These are phyloP conservation scores for Aristolochia fimbriata DNA, from an alignment of 164 flowering plant genomes.

Conservation along the genomic window DNA sequence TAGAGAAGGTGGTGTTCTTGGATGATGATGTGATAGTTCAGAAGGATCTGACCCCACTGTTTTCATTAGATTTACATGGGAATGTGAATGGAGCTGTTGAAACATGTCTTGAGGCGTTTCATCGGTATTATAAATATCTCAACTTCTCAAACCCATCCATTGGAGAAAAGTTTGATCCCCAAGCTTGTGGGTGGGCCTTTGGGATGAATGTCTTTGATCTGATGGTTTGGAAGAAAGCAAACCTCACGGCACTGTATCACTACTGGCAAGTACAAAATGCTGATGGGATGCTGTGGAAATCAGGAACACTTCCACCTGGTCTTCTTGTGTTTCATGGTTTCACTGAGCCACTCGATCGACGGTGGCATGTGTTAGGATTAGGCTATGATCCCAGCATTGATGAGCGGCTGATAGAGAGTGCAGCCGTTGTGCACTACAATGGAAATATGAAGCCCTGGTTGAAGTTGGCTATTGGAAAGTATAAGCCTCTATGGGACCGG, in stretches of 20 bases:
- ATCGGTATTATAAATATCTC: constrained; percentile 73
- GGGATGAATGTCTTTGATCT: constrained; percentile 90
- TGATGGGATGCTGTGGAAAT: constrained; percentile 56
- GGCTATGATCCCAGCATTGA: constrained; percentile 66
- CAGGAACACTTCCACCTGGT: constrained; percentile 76
- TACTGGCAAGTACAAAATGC: constrained; percentile 73
- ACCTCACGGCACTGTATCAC: constrained; percentile 65
- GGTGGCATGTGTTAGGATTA: constrained; percentile 87
- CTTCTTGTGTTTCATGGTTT: constrained; percentile 71
- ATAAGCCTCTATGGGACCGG: constrained; percentile 62
- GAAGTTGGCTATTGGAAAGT: constrained; percentile 50
- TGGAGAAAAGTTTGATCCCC: constrained; percentile 75
- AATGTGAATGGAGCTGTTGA: constrained; percentile 91
- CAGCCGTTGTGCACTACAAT: constrained; percentile 72
- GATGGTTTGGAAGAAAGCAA: constrained; percentile 59
- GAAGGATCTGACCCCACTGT: constrained; percentile 77
- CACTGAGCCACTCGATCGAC: constrained; percentile 81
- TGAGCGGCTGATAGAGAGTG: constrained; percentile 64
- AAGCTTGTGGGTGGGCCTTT: constrained; percentile 86
- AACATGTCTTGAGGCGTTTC: constrained; percentile 82
- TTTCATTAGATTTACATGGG: constrained; percentile 74
- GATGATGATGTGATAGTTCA: constrained; percentile 87
- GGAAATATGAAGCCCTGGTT: constrained; percentile 93
- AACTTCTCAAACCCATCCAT: constrained; percentile 68
- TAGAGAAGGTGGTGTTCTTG: constrained; percentile 77